A percentile compares a stretch with the other conserved stretches of the same genome.
phyloP scores from a whole-genome alignment of 2,329 filamentous ascomycete genomes.

The Nigrospora sphaerica region DNA sequence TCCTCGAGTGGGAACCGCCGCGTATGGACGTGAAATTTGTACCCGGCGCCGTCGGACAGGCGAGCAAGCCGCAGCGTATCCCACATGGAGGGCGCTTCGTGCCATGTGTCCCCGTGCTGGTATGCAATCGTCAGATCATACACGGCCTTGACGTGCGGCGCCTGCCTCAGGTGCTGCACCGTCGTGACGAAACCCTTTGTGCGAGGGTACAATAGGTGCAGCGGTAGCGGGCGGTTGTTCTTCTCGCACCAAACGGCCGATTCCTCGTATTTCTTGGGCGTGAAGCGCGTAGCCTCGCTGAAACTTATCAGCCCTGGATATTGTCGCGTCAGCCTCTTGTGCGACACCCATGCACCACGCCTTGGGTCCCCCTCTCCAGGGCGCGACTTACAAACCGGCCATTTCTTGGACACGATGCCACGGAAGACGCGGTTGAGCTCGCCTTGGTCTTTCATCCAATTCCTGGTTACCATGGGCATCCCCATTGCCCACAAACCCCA shows the following conservation, averaged over 20 bases:
- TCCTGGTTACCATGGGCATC: constrained; percentile 55
- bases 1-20: constrained; percentile 40
- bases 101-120: constrained; percentile 33
- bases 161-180: constrained; percentile 45
- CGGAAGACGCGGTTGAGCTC: constrained; percentile 52
- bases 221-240: constrained; percentile 41
- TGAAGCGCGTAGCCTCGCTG: constrained; percentile 57
- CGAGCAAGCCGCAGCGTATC: constrained; percentile 36
- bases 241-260: constrained; percentile 45
- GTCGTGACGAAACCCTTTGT: constrained; percentile 55
- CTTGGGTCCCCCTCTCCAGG: neutral
- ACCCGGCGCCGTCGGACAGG: constrained; percentile 31
- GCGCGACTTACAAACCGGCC: constrained; percentile 48
- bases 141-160: constrained; percentile 44
- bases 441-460: constrained; percentile 48
- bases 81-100: constrained; percentile 44
- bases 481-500: constrained; percentile 61
- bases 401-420: constrained; percentile 41
- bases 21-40: constrained; percentile 43
- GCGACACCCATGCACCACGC: neutral
- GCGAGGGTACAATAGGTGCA: constrained; percentile 52
- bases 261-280: constrained; percentile 41
- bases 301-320: constrained; percentile 54
- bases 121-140: constrained; percentile 52
- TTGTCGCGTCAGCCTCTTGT: constrained; percentile 3